phyloP scores from a whole-genome alignment of 129 eudicot species.

The Centrapalus pauciflorus region DNA sequence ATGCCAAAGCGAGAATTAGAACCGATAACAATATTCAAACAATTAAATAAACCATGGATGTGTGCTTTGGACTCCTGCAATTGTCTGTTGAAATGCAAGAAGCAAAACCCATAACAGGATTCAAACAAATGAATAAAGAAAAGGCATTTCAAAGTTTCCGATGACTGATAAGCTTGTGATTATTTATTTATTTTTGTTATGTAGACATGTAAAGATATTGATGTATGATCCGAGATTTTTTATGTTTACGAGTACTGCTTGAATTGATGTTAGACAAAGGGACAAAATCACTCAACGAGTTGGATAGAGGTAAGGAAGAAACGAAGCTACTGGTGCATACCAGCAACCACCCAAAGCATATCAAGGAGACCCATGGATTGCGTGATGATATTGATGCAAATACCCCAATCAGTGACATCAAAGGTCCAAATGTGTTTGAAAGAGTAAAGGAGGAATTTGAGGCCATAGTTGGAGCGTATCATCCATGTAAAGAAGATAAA shows the following conservation, averaged over 20 bases:
- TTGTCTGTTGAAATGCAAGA: slow-evolving; percentile 26
- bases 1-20: slow-evolving; percentile 23
- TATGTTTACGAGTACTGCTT: slow-evolving; percentile 14
- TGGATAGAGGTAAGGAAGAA: slow-evolving; percentile 31
- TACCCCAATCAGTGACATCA: slow-evolving; percentile 47
- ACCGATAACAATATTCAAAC: not conserved
- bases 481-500: slow-evolving; percentile 41
- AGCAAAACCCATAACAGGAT: not conserved
- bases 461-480: slow-evolving; percentile 55
- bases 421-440: slow-evolving; percentile 70
- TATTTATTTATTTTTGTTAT: not conserved
- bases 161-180: not conserved
- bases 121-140: slow-evolving; percentile 6
- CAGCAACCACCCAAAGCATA: slow-evolving; percentile 22
- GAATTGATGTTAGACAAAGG: slow-evolving; percentile 29
- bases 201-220: not conserved
- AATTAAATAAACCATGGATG: slow-evolving; percentile 6
- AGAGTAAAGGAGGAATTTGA: slow-evolving; percentile 81
- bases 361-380: slow-evolving; percentile 67
- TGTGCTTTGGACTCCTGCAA: slow-evolving; percentile 16
- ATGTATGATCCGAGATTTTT: not conserved
- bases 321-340: slow-evolving; percentile 17
- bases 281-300: slow-evolving; percentile 28
- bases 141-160: not conserved
- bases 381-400: slow-evolving; percentile 51